These are phyloP conservation scores for Colletotrichum sp. DNA, from an alignment of 2,329 filamentous ascomycete genomes.

Conservation along the genomic window DNA sequence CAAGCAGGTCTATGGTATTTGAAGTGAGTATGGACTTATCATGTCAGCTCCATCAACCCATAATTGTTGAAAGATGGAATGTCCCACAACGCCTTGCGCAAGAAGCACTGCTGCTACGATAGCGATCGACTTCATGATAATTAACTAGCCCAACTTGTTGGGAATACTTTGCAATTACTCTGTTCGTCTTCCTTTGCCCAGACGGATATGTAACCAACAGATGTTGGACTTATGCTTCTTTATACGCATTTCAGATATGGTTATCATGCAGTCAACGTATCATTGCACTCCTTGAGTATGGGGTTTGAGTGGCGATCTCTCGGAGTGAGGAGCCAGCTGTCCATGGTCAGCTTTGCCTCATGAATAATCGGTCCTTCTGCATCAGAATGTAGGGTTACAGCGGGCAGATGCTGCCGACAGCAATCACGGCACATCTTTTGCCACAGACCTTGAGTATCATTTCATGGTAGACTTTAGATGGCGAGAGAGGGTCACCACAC, in stretches of 20 bases:
- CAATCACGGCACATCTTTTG: background rate
- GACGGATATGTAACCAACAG: background rate
- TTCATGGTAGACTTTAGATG: background rate
- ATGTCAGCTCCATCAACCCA: slow-evolving; percentile 48
- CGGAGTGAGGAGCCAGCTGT: background rate
- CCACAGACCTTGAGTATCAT: too few species aligned
- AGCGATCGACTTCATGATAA: slow-evolving; percentile 40
- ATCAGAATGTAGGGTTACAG: background rate
- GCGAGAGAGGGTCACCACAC: too few species aligned
- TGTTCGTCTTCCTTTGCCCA: background rate
- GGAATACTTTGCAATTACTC: background rate
- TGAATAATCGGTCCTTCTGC: background rate
- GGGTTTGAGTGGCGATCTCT: background rate
- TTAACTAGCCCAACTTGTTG: background rate
- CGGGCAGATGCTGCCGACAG: background rate
- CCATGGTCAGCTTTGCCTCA: background rate
- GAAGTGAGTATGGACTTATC: slow-evolving; percentile 32
- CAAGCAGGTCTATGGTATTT: too few species aligned
- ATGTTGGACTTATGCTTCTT: background rate
- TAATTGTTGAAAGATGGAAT: slow-evolving; percentile 56
- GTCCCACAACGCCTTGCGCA: slow-evolving; percentile 42
- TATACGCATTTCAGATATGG: background rate
- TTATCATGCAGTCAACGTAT: background rate
- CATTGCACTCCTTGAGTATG: background rate
- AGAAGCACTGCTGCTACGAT: slow-evolving; percentile 35